Evolutionary conservation across 768 basidiomycete genomes (phyloP).

Genomic region (Psilocybe cubensis): DNA sequence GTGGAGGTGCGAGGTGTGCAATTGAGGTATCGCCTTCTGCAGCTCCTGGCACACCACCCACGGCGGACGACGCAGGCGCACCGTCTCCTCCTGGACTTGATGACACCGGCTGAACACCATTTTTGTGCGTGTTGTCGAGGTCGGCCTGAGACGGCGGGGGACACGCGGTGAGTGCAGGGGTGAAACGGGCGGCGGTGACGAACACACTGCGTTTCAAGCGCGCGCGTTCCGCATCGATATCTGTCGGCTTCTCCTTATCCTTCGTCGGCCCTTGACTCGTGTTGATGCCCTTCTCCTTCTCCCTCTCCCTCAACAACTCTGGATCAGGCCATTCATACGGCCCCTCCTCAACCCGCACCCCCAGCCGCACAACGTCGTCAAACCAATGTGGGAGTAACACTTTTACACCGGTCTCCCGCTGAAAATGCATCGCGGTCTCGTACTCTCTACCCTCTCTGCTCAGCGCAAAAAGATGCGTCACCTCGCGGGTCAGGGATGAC

Average conservation of each 20-base stretch:
- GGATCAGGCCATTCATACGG: slow-evolving; percentile 82
- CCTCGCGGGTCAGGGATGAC: slow-evolving; percentile 74
- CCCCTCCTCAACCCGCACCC: slow-evolving; percentile 50
- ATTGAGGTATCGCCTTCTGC: no score
- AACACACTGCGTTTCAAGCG: slow-evolving; percentile 35
- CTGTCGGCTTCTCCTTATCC: slow-evolving; percentile 1
- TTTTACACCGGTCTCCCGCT: slow-evolving; percentile 59
- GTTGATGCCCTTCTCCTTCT: background rate
- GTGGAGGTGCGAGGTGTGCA: background rate
- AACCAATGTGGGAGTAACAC: slow-evolving; percentile 94
- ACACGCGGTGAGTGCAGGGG: slow-evolving; percentile 22
- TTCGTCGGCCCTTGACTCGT: slow-evolving; percentile 19
- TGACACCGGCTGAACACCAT: no score
- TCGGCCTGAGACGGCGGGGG: slow-evolving; percentile 20
- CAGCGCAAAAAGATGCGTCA: slow-evolving; percentile 84
- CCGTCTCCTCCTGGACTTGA: no score
- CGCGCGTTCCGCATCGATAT: slow-evolving; percentile 29
- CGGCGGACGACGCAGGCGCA: no score
- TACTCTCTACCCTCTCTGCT: slow-evolving; percentile 56
- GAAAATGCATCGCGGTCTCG: slow-evolving; percentile 57
- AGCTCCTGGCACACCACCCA: no score
- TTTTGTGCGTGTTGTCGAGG: background rate
- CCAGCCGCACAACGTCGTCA: slow-evolving; percentile 73
- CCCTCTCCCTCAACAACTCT: slow-evolving; percentile 35
- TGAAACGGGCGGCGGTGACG: slow-evolving; percentile 32